Evolutionary conservation across 805 yeast species (phyloP).

Genomic region (Sugiyamaella boreocaroliniensis): DNA sequence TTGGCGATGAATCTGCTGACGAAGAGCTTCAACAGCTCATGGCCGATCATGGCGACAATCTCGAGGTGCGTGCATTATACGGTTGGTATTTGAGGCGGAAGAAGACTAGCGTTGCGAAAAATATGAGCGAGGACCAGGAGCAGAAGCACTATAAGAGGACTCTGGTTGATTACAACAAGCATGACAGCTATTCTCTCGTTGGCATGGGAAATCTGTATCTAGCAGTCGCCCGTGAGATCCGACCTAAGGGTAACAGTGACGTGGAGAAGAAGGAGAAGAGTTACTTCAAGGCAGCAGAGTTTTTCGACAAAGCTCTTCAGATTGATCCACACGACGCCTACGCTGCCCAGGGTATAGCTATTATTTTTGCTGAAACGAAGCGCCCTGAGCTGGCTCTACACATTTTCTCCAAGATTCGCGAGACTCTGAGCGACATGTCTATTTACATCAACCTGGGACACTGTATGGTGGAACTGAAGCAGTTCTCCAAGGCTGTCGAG

Average conservation of each 20-base stretch:
- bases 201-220: slow-evolving; percentile 87
- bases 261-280: slow-evolving; percentile 60
- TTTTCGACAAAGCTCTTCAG: slow-evolving; percentile 80
- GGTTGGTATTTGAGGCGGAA: slow-evolving; percentile 71
- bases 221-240: slow-evolving; percentile 67
- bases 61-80: slow-evolving; percentile 84
- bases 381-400: slow-evolving; percentile 66
- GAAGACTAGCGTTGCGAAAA: slow-evolving; percentile 27
- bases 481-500: slow-evolving; percentile 81
- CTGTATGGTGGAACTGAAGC: slow-evolving; percentile 73
- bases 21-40: slow-evolving; percentile 48
- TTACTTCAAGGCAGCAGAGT: slow-evolving; percentile 83
- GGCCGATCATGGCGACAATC: slow-evolving; percentile 46
- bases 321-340: slow-evolving; percentile 80
- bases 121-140: slow-evolving; percentile 56
- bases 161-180: slow-evolving; percentile 66
- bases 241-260: slow-evolving; percentile 42
- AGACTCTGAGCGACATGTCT: slow-evolving; percentile 77
- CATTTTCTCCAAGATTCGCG: slow-evolving; percentile 81
- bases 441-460: slow-evolving; percentile 84
- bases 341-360: slow-evolving; percentile 97
- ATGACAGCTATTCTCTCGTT: slow-evolving; percentile 81
- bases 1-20: slow-evolving; percentile 39
- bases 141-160: slow-evolving; percentile 80
- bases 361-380: slow-evolving; percentile 80